These are phyloP conservation scores for Xylariaceae sp. DNA, from an alignment of 2,329 filamentous ascomycete species.

Conservation along the genomic window DNA sequence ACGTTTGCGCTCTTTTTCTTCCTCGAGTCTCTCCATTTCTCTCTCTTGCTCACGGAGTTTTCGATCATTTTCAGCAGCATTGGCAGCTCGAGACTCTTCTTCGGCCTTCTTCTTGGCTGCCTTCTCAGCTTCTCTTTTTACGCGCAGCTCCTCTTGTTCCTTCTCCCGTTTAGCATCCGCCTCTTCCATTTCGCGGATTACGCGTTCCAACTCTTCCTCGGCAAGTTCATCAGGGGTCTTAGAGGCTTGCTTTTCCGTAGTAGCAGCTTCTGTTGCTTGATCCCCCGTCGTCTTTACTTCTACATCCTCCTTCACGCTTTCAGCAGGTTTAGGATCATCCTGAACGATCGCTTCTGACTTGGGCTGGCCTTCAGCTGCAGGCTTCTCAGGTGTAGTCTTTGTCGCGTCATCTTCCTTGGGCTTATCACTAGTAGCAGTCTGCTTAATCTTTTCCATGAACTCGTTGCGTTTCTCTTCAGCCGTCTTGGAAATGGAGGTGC, in stretches of 20 bases:
- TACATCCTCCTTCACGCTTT: slow-evolving; percentile 43
- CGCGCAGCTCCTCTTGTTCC: slow-evolving; percentile 52
- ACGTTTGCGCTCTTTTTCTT: slow-evolving; percentile 69
- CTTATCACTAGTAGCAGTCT: slow-evolving; percentile 56
- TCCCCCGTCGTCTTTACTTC: slow-evolving; percentile 38
- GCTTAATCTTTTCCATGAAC: slow-evolving; percentile 79
- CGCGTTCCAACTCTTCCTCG: slow-evolving; percentile 65
- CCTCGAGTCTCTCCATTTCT: slow-evolving; percentile 75
- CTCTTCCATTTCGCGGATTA: slow-evolving; percentile 69
- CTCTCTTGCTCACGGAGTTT: slow-evolving; percentile 76
- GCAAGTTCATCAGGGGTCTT: slow-evolving; percentile 52
- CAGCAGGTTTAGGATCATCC: slow-evolving; percentile 41
- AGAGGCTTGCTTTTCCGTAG: slow-evolving; percentile 38
- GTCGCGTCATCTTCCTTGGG: slow-evolving; percentile 55
- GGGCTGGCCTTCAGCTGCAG: slow-evolving; percentile 35
- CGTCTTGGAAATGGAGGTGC: slow-evolving; percentile 70
- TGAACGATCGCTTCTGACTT: slow-evolving; percentile 29
- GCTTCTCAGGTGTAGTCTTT: slow-evolving; percentile 43
- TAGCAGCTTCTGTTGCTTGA: slow-evolving; percentile 41
- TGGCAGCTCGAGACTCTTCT: slow-evolving; percentile 51
- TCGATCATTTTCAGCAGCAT: slow-evolving; percentile 64
- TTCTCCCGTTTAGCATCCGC: slow-evolving; percentile 58
- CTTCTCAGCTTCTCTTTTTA: slow-evolving; percentile 52
- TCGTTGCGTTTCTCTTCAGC: slow-evolving; percentile 84
- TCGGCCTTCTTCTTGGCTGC: slow-evolving; percentile 51